Evolutionary conservation across 805 yeast species (phyloP), one percentile per base, ranked within the genome.

Genomic region (Kuraishia cidri): DNA sequence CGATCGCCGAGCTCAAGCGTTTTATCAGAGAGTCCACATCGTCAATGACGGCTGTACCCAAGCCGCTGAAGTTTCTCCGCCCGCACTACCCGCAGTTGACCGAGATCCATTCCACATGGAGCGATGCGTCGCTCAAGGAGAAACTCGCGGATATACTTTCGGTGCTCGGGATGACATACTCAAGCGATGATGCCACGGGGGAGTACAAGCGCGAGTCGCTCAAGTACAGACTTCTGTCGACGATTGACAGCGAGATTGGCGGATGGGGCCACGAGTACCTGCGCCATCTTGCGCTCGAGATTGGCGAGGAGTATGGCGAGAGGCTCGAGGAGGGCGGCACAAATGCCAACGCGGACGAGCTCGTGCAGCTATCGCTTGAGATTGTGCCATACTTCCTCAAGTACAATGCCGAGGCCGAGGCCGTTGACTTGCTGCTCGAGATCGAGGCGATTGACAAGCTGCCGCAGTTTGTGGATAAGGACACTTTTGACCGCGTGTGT

Each of bases 1-100:
- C 86, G n/a, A 66, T 92, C 45, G 66, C 68, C 26, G 66, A 78
- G 33, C 69, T 92, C 55, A 87, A 86, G 50, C 72, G 68, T 31
- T 75, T 75, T 46, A 88, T 92, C 47, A 75, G 85, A 43, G 94
- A 92, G 35, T 83, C 97, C 9, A 92, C 99, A 3, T 84, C 96
- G 24, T 88, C 97, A 6, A 92, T 92, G 97, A 92, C 98, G 2
- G 99, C 99, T 3, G 98, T 92, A 32, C 99, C 99, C 24, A 92
- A 92, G 58, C 99, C 99, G 4, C 72, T 92, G 60, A 94, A 92
- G 64, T 92, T 92, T 54, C 69, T 92, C 42, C 76, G 95, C 49
- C 95, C 97, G 6, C 84, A 77, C 49, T 92, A 79, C 52, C 77
- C 79, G 14, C 48, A 66, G n/a, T 65, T 92, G 47, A 72, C 74